A percentile compares a stretch with the other conserved stretches of the same genome.
Conservation (phyloP, 106 monocot species). For the Phalaenopsis equestris region DNA sequence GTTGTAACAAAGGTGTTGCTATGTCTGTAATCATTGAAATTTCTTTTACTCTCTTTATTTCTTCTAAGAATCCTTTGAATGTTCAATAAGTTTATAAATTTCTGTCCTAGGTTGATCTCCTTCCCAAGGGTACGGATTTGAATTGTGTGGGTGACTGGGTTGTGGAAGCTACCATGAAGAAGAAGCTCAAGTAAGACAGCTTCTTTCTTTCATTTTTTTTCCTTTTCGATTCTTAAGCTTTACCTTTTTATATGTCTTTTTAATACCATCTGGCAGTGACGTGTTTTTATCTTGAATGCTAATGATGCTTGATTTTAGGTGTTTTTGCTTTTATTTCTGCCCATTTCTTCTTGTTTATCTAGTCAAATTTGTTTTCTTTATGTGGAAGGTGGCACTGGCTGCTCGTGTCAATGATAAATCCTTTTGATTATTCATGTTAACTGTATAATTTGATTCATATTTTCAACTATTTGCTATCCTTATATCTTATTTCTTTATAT, state of each 20-base stretch:
- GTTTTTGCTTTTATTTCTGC: background rate
- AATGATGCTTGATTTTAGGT: background rate
- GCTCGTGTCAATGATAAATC: background rate
- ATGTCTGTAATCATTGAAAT: background rate
- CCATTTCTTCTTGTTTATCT: background rate
- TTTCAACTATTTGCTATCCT: background rate
- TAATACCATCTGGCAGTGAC: background rate
- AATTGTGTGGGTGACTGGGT: slow-evolving; percentile 99
- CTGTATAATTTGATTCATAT: background rate
- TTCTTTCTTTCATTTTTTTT: background rate
- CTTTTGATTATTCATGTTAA: background rate
- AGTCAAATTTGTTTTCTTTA: background rate
- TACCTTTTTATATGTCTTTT: background rate
- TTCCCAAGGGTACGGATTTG: slow-evolving; percentile 87
- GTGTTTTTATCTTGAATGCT: background rate
- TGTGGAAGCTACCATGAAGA: slow-evolving; percentile 73
- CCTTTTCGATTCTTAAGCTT: background rate
- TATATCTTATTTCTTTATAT: background rate
- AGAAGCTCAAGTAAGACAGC: slow-evolving; percentile 84
- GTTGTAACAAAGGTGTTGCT: slow-evolving; percentile 81
- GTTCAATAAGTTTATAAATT: background rate
- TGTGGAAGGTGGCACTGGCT: background rate
- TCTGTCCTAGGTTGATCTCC: slow-evolving; percentile 72
- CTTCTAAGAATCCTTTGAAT: background rate
- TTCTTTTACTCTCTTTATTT: slow-evolving; percentile 1